Conservation (phyloP, 768 basidiomycete genomes). For the Pseudohyphozyma bogoriensis region DNA sequence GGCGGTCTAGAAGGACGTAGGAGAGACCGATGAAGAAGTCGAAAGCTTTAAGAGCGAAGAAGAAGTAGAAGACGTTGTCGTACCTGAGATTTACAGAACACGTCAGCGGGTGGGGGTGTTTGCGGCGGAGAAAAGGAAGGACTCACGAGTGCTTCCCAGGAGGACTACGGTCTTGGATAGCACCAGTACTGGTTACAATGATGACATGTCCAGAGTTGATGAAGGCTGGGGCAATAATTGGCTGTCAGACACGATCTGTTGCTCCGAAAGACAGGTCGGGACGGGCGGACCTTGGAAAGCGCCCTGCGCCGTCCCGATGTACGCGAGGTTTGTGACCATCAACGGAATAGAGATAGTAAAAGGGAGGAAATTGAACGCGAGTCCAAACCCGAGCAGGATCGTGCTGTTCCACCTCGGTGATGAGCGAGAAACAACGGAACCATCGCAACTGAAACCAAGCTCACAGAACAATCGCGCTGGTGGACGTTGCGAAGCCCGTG, state of each 20-base stretch:
- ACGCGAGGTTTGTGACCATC: conserved; percentile 5
- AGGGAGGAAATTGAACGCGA: conserved; percentile 14
- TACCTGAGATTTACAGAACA: neutral
- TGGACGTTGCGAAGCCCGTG: neutral
- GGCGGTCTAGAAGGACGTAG: neutral
- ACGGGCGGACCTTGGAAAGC: conserved; percentile 2
- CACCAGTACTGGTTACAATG: conserved; percentile 1
- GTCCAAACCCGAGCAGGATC: conserved; percentile 9
- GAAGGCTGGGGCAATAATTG: neutral
- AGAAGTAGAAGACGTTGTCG: neutral
- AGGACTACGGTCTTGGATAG: conserved; percentile 6
- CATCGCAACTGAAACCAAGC: neutral
- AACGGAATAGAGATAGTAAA: conserved; percentile 16
- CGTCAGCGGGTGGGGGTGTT: neutral
- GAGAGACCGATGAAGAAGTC: conserved; percentile 7
- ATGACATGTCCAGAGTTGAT: conserved; percentile 12
- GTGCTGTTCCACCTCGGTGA: neutral
- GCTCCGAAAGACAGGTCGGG: neutral
- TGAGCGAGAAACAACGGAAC: neutral
- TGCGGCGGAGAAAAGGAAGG: neutral
- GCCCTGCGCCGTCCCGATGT: conserved; percentile 11
- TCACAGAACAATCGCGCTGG: conserved; percentile 1
- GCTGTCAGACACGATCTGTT: neutral
- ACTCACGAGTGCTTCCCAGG: neutral
- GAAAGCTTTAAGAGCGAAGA: neutral